Base-by-base conservation (phyloP, 306 rosid genomes). In the Lablab purpureus region DNA sequence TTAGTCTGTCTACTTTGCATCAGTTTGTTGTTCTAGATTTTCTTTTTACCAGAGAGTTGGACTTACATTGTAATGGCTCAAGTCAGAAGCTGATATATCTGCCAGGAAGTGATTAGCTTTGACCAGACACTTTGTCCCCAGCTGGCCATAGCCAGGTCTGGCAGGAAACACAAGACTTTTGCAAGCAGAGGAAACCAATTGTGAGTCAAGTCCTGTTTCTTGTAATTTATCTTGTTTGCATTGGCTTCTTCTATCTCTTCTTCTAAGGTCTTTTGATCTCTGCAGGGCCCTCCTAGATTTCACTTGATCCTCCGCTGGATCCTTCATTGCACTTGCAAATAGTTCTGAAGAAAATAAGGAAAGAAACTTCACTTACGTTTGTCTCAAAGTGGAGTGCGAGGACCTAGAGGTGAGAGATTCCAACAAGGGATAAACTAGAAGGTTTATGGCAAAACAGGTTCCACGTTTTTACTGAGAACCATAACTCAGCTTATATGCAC, bases 61-160 rank as follows among this genome's bases (percentile, higher is more conserved):
- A 74, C 86, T 85, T 69, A 85, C 88, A 85, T 67, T 85, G 83
- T 87, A 87, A 74, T 85, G 91, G 76, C 86, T 83, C 41, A 88
- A 74, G 80, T 88, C 88, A 27, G 87, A 88, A n/a, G 73, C 88
- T 71, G 89, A 87, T 74, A 88, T 71, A 56, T 85, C 82, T 23
- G 89, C 91, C 18, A 88, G 74, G 79, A 88, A 88, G 85, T 88
- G 91, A 36, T 88, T 88, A 22, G 91, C 89, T 66, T 88, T 88
- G 76, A 88, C 88, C 65, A 88, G 34, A 82, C 91, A 88, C 79
- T 75, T 88, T 8, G 86, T 83, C 64, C 91, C 91, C 25, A 82
- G 68, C 63, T 85, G 86, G 76, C 88, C 88, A 82, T 78, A 82
- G 32, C 88, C 88, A 62, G 88, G 88, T 71, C 88, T 85, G 13